phyloP scores from a whole-genome alignment of 192 early-diverging fungal species.

The Phlyctochytrium planicorne region DNA sequence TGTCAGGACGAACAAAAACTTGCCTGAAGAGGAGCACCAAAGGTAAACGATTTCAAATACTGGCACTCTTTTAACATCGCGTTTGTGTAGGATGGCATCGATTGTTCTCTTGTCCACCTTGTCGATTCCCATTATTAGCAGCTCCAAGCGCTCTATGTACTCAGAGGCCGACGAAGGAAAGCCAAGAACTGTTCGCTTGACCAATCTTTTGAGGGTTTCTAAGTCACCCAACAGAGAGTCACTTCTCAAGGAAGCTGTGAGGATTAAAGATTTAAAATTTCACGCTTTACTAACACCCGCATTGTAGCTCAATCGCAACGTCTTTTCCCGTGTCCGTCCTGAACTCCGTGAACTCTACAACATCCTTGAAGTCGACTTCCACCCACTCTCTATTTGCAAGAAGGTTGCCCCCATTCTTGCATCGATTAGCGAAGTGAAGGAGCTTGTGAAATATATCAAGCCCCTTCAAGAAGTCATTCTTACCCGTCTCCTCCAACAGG shows the following conservation, averaged over 20 bases:
- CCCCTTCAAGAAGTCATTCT: constrained; percentile 95
- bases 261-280: not conserved
- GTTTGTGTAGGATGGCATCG: constrained; percentile 71
- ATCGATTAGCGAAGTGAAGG: constrained; percentile 63
- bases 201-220: constrained; percentile 82
- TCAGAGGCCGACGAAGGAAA: constrained; percentile 73
- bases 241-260: constrained; percentile 82
- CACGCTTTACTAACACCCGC: not conserved
- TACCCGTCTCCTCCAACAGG: constrained; percentile 94
- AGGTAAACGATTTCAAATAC: constrained; percentile 23
- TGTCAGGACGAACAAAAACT: constrained; percentile 73
- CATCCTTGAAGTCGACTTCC: constrained; percentile 97
- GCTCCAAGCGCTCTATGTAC: constrained; percentile 68
- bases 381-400: constrained; percentile 97
- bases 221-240: constrained; percentile 83
- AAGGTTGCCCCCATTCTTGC: constrained; percentile 83
- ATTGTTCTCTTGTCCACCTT: constrained; percentile 91
- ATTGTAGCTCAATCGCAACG: constrained; percentile 68
- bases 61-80: not conserved
- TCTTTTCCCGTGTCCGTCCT: constrained; percentile 80
- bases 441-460: constrained; percentile 85
- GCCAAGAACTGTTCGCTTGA: constrained; percentile 72
- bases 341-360: constrained; percentile 92
- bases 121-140: constrained; percentile 93
- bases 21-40: constrained; percentile 83